Evolutionary conservation across 768 basidiomycete genomes (phyloP).

Genomic region (Kondoa subrosea): DNA sequence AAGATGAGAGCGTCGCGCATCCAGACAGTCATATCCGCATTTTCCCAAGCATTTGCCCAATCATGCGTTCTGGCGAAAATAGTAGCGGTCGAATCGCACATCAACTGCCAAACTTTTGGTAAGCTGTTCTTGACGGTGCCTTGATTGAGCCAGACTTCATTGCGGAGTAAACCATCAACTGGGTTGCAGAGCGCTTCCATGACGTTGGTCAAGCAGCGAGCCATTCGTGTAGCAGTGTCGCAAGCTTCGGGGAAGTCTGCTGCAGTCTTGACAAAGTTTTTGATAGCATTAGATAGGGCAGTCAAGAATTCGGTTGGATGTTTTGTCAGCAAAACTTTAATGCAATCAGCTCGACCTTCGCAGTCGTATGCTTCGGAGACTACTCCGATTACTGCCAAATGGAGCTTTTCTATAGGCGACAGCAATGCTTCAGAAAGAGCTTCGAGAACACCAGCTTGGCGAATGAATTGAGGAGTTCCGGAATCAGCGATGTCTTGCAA

Average conservation of each 20-base stretch:
- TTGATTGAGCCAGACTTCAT: conserved; percentile 24
- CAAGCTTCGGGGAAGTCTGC: conserved; percentile 63
- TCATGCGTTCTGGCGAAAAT: conserved; percentile 69
- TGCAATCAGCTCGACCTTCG: conserved; percentile 74
- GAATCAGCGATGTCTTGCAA: conserved; percentile 51
- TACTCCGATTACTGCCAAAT: conserved; percentile 58
- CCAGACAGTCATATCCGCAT: conserved; percentile 78
- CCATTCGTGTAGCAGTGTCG: conserved; percentile 70
- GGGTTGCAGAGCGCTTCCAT: conserved; percentile 68
- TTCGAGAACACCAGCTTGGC: conserved; percentile 43
- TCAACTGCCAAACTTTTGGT: conserved; percentile 59
- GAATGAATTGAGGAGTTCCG: conserved; percentile 42
- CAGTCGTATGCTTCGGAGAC: conserved; percentile 72
- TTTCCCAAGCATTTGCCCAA: conserved; percentile 68
- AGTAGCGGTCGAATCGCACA: conserved; percentile 59
- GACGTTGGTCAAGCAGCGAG: conserved; percentile 79
- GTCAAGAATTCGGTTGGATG: conserved; percentile 49
- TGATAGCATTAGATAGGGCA: conserved; percentile 54
- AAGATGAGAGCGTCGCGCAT: conserved; percentile 97
- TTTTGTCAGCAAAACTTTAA: conserved; percentile 56
- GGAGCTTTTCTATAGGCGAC: conserved; percentile 61
- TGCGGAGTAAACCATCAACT: conserved; percentile 48
- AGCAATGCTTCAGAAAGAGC: conserved; percentile 53
- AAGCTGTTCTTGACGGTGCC: conserved; percentile 35
- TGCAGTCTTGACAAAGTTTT: conserved; percentile 49